These are phyloP conservation scores for Leccinellum albellum DNA, from an alignment of 768 basidiomycete genomes.

Conservation along the genomic window DNA sequence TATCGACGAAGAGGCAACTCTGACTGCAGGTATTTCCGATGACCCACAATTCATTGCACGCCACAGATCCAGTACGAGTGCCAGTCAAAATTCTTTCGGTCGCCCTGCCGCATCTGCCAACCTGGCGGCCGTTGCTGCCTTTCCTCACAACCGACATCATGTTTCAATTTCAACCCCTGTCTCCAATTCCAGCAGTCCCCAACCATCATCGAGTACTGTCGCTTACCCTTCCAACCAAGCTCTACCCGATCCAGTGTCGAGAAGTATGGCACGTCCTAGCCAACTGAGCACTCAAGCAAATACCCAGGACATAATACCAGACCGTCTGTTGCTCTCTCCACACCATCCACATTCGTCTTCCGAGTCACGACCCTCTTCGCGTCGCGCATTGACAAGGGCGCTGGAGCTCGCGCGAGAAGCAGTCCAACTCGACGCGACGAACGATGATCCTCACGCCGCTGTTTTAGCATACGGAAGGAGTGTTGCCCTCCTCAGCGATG, in stretches of 20 bases:
- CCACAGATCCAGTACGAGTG: conserved; percentile 37
- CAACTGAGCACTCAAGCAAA: conserved; percentile 19
- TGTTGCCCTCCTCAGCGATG: conserved; percentile 82
- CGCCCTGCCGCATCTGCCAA: conserved; percentile 45
- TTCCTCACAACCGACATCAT: conserved; percentile 50
- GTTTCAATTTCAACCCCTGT: conserved; percentile 25
- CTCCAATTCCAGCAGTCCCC: conserved; percentile 28
- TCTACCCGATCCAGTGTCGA: conserved; percentile 57
- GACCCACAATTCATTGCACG: conserved; percentile 28
- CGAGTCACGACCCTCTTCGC: conserved; percentile 65
- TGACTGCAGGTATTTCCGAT: conserved; percentile 23
- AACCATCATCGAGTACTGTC: conserved; percentile 16
- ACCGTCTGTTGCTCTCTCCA: conserved; percentile 43
- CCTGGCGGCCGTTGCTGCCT: conserved; percentile 57
- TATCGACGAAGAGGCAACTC: conserved; percentile 20
- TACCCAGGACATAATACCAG: conserved; percentile 40
- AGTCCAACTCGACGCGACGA: conserved; percentile 81
- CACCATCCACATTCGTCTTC: conserved; percentile 39
- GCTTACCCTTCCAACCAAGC: conserved; percentile 40
- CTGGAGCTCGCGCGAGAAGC: conserved; percentile 87
- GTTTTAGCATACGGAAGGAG: conserved; percentile 86
- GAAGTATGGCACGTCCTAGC: conserved; percentile 41
- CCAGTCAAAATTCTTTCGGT: conserved; percentile 26
- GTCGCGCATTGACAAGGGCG: conserved; percentile 80
- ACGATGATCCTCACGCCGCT: conserved; percentile 84